These are phyloP conservation scores for Strobilomyces dryophilus DNA, from an alignment of 768 basidiomycete genomes.

Conservation along the genomic window DNA sequence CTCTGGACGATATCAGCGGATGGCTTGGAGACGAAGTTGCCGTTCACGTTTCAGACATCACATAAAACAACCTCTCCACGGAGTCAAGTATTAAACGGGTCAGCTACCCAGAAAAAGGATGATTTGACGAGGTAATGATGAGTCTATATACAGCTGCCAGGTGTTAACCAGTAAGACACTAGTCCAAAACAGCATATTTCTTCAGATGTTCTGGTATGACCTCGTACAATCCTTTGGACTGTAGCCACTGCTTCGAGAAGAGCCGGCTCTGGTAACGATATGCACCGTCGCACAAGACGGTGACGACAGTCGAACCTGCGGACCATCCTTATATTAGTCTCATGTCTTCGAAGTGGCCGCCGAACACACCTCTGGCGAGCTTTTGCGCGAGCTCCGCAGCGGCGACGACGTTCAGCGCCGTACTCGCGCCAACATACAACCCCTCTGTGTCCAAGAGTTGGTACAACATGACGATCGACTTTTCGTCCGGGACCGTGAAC, in stretches of 20 bases:
- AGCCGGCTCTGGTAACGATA: slow-evolving; percentile 95
- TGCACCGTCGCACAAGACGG: slow-evolving; percentile 91
- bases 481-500: slow-evolving; percentile 80
- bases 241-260: slow-evolving; percentile 92
- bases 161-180: slow-evolving; percentile 7
- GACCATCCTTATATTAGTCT: neutral
- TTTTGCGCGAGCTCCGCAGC: slow-evolving; percentile 83
- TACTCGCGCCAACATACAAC: slow-evolving; percentile 90
- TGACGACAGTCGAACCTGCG: slow-evolving; percentile 78
- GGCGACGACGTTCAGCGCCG: slow-evolving; percentile 92
- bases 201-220: slow-evolving; percentile 81
- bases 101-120: too few relatives aligned
- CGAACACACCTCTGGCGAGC: slow-evolving; percentile 67
- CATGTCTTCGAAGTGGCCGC: neutral
- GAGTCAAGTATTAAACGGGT: too few relatives aligned
- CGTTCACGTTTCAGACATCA: too few relatives aligned
- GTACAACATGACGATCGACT: slow-evolving; percentile 92
- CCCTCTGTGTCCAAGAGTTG: slow-evolving; percentile 90
- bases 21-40: too few relatives aligned
- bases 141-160: too few relatives aligned
- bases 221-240: slow-evolving; percentile 68
- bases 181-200: slow-evolving; percentile 88
- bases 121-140: too few relatives aligned
- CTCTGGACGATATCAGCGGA: too few relatives aligned
- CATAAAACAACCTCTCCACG: too few relatives aligned